These are phyloP conservation scores for Castanopsis chinensis DNA, from an alignment of 306 rosid species.

Conservation along the genomic window DNA sequence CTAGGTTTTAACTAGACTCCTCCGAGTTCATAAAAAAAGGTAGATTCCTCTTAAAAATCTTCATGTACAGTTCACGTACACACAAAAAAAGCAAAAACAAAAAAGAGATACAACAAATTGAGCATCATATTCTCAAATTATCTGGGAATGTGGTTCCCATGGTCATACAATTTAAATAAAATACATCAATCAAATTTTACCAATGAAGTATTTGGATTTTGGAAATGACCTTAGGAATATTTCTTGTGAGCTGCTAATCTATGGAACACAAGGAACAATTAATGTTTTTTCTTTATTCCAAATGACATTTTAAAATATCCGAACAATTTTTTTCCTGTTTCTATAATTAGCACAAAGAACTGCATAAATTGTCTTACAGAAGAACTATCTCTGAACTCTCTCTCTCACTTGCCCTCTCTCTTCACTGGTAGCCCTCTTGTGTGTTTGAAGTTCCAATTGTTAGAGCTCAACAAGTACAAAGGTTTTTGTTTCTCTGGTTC, in stretches of 20 bases:
- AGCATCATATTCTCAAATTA: neutral
- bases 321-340: neutral
- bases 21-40: no score
- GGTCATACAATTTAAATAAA: neutral
- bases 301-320: neutral
- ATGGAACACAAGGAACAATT: neutral
- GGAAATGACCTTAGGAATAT: neutral
- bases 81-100: no score
- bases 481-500: no score
- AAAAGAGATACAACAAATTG: no score
- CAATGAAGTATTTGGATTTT: neutral
- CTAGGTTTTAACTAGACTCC: no score
- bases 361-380: neutral
- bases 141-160: slow-evolving; percentile 1
- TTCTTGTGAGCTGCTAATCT: neutral
- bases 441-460: no score
- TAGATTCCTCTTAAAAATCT: neutral
- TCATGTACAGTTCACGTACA: no score
- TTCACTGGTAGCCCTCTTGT: neutral
- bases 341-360: neutral
- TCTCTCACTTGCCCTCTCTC: neutral
- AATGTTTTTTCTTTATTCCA: neutral
- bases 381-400: neutral
- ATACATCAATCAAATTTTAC: neutral
- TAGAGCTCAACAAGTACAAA: no score